Evolutionary conservation across 306 rosid species (phyloP), one percentile per base, ranked within the genome.

Genomic region (Quercus berberidifolia): DNA sequence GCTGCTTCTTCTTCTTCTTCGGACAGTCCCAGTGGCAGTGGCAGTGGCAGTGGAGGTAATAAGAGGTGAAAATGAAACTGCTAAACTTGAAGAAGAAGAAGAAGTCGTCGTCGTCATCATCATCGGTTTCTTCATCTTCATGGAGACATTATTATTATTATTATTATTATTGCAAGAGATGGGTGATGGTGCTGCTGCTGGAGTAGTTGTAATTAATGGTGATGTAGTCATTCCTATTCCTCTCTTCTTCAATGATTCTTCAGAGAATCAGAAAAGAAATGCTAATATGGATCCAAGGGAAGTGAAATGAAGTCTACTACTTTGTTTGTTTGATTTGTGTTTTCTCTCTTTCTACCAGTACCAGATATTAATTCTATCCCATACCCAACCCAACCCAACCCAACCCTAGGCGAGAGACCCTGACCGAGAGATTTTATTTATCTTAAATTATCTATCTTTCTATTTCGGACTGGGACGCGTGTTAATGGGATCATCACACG

Each of bases 1-100:
- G 26, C 77, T 80, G 64, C 74, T 77, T 11, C 68, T 23, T 18
- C 68, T 23, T 18, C 74, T 25, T 74, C 69, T 25, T 31, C 68
- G 17, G 65, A 78, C 11, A 38, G 0, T 38, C 11, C 46, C 46
- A 75, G 73, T 20, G 71, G 54, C 17, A 49, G 54, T 49, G 54
- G 54, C 46, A 75, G 73, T 20, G 74, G 58, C 17, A 49, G 54
- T 49, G 54, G 54, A 1, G 17, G 54, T 11, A 21, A 26, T 67
- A 25, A 55, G 43, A 55, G 75, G 83, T 55, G 73, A 35, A 58
- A 57, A 60, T 6, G 68, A 31, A 41, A 20, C 33, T 3, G 71
- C 18, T 18, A 65, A 21, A 17, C 51, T 14, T 17, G 38, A 67
- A 13, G 18, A 67, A 25, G 18, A 67, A 25, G 26, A 25, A 35